These are phyloP conservation scores for Mycena chlorophos DNA, from an alignment of 768 basidiomycete genomes.

Conservation along the genomic window DNA sequence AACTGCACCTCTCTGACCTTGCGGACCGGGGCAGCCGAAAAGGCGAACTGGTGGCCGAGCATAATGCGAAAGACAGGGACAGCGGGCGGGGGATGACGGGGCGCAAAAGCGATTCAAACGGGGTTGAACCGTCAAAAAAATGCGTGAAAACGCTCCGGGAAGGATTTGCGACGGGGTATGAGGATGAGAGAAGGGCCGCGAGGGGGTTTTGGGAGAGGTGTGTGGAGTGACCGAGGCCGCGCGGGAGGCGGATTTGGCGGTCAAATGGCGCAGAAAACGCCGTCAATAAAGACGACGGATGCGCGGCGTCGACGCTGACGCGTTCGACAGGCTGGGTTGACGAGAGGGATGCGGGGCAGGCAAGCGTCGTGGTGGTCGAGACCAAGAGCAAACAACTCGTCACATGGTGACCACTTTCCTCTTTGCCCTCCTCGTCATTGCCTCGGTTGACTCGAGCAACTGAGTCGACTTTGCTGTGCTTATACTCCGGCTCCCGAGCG, in stretches of 20 bases:
- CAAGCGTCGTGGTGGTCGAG: slow-evolving; percentile 8
- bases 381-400: too few species aligned
- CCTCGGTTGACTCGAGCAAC: too few species aligned
- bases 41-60: slow-evolving; percentile 89
- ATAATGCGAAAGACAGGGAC: slow-evolving; percentile 41
- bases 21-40: slow-evolving; percentile 90
- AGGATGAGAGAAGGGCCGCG: slow-evolving; percentile 8
- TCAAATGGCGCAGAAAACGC: slow-evolving; percentile 3
- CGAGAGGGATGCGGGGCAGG: slow-evolving; percentile 6
- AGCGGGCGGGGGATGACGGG: slow-evolving; percentile 13
- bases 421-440: too few species aligned
- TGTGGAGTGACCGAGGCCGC: slow-evolving; percentile 9
- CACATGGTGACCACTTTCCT: too few species aligned
- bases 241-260: slow-evolving; percentile 6
- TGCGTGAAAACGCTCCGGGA: slow-evolving; percentile 12
- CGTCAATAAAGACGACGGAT: slow-evolving; percentile 25
- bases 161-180: slow-evolving; percentile 21
- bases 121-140: slow-evolving; percentile 15
- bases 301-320: slow-evolving; percentile 10
- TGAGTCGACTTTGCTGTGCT: too few species aligned
- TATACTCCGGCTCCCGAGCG: too few species aligned
- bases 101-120: slow-evolving; percentile 11
- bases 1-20: slow-evolving; percentile 98
- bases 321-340: slow-evolving; percentile 12
- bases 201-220: slow-evolving; percentile 20